phyloP scores from a whole-genome alignment of 2,329 filamentous ascomycete species.

The Fusarium oligoseptatum region DNA sequence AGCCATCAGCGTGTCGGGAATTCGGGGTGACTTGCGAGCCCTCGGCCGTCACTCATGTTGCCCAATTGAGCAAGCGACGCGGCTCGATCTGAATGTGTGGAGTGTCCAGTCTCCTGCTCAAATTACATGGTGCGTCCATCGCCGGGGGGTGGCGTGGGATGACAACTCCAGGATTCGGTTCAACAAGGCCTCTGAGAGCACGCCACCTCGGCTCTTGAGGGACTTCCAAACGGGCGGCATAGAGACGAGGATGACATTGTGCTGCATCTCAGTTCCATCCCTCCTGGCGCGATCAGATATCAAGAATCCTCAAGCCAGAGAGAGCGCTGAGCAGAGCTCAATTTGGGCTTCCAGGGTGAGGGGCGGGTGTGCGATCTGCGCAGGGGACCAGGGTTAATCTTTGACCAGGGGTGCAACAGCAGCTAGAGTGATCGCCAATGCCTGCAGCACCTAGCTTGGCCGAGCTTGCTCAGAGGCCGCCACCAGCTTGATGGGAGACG shows the following conservation, averaged over 20 bases:
- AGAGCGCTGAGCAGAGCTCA: constrained; percentile 11
- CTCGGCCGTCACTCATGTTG: constrained; percentile 19
- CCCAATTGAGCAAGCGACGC: constrained; percentile 38
- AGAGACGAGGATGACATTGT: constrained; percentile 33
- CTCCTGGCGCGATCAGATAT: constrained; percentile 11
- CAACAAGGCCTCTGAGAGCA: constrained; percentile 41
- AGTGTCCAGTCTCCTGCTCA: constrained; percentile 29
- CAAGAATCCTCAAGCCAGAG: background rate
- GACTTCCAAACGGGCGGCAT: constrained; percentile 30
- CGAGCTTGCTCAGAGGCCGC: constrained; percentile 26
- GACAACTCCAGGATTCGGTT: constrained; percentile 41
- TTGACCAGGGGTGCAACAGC: constrained; percentile 39
- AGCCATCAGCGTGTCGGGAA: constrained; percentile 19
- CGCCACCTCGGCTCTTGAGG: constrained; percentile 49
- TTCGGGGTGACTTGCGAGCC: constrained; percentile 33
- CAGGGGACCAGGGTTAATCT: constrained; percentile 43
- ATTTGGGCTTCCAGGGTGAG: constrained; percentile 20
- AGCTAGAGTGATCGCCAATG: constrained; percentile 42
- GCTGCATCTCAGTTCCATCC: constrained; percentile 33
- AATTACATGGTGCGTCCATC: constrained; percentile 33
- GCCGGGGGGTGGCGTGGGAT: constrained; percentile 37
- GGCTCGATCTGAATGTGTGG: constrained; percentile 39
- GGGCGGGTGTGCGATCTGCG: constrained; percentile 45
- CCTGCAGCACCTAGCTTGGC: constrained; percentile 36
- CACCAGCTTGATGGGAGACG: constrained; percentile 19